A percentile compares a stretch with the other conserved stretches of the same genome.
These are phyloP conservation scores for Aspergillus floridensis DNA, from an alignment of 2,329 filamentous ascomycete genomes.

Conservation along the genomic window DNA sequence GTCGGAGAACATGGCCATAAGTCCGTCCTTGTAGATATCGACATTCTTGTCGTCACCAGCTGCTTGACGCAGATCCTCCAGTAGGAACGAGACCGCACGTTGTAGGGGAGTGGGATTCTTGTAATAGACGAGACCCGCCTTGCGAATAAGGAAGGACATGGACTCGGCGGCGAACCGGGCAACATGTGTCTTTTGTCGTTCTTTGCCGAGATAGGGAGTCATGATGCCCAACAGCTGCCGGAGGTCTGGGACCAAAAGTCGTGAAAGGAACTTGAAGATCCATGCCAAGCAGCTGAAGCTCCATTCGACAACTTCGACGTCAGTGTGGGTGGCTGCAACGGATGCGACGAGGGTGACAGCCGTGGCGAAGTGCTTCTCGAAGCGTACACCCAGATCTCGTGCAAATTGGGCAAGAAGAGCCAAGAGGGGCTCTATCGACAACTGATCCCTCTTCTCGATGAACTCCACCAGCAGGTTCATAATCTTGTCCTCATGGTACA, in stretches of 20 bases:
- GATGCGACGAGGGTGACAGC: constrained; percentile 73
- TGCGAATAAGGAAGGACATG: constrained; percentile 88
- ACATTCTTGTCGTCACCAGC: constrained; percentile 34
- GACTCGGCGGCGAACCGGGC: constrained; percentile 92
- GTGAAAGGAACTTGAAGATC: constrained; percentile 94
- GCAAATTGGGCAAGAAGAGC: constrained; percentile 89
- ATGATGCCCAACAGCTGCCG: constrained; percentile 81
- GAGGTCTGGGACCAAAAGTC: constrained; percentile 80
- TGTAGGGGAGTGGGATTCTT: constrained; percentile 68
- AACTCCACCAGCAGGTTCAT: constrained; percentile 73
- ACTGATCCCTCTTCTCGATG: constrained; percentile 72
- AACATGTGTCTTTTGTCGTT: constrained; percentile 79
- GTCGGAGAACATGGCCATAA: constrained; percentile 91
- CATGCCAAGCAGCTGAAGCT: constrained; percentile 92
- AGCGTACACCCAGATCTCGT: constrained; percentile 82
- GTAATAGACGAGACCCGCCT: constrained; percentile 74
- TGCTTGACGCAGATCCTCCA: constrained; percentile 59
- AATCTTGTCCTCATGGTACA: constrained; percentile 85
- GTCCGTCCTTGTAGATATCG: constrained; percentile 72
- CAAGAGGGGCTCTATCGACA: constrained; percentile 80
- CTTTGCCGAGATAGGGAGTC: constrained; percentile 77
- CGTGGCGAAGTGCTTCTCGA: constrained; percentile 81
- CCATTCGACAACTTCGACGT: constrained; percentile 94
- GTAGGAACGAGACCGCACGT: constrained; percentile 68
- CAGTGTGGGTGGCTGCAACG: constrained; percentile 72